Evolutionary conservation across 176 grass and related monocot species (phyloP).

Genomic region (Phoenix roebelenii): DNA sequence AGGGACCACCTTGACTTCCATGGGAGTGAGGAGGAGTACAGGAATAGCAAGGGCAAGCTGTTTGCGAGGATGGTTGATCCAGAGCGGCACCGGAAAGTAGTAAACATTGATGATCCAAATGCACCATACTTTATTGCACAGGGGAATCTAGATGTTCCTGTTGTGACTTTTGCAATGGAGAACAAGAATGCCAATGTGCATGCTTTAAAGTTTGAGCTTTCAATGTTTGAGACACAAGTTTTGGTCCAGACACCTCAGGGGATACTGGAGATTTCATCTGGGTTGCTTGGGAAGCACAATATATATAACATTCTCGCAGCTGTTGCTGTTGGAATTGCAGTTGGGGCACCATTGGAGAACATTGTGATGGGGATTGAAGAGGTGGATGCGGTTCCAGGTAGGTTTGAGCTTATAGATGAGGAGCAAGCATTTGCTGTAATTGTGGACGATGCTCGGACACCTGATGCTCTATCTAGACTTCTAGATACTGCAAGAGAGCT

Average conservation of each 20-base stretch:
- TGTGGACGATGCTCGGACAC: slow-evolving; percentile 68
- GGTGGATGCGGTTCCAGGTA: slow-evolving; percentile 90
- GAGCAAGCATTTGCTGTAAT: slow-evolving; percentile 94
- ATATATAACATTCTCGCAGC: slow-evolving; percentile 92
- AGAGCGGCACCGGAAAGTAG: slow-evolving; percentile 71
- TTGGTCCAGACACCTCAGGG: slow-evolving; percentile 85
- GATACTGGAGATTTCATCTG: slow-evolving; percentile 93
- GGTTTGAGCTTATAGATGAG: slow-evolving; percentile 89
- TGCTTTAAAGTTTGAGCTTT: slow-evolving; percentile 77
- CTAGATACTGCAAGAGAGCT: slow-evolving; percentile 69
- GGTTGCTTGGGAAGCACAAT: slow-evolving; percentile 76
- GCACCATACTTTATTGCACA: slow-evolving; percentile 60
- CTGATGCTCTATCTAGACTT: slow-evolving; percentile 69
- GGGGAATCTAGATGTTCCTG: slow-evolving; percentile 62
- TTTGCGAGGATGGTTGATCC: slow-evolving; percentile 87
- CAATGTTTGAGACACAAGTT: slow-evolving; percentile 90
- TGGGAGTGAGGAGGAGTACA: slow-evolving; percentile 64
- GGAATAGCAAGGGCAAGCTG: slow-evolving; percentile 43
- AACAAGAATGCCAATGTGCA: slow-evolving; percentile 91
- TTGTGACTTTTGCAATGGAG: slow-evolving; percentile 87
- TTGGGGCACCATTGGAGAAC: slow-evolving; percentile 68
- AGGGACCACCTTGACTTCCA: slow-evolving; percentile 33
- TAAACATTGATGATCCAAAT: slow-evolving; percentile 85
- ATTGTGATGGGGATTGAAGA: slow-evolving; percentile 94
- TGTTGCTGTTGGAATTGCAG: slow-evolving; percentile 88